Base-by-base conservation (phyloP, 345 rosid genomes). In the Pistacia atlantica region DNA sequence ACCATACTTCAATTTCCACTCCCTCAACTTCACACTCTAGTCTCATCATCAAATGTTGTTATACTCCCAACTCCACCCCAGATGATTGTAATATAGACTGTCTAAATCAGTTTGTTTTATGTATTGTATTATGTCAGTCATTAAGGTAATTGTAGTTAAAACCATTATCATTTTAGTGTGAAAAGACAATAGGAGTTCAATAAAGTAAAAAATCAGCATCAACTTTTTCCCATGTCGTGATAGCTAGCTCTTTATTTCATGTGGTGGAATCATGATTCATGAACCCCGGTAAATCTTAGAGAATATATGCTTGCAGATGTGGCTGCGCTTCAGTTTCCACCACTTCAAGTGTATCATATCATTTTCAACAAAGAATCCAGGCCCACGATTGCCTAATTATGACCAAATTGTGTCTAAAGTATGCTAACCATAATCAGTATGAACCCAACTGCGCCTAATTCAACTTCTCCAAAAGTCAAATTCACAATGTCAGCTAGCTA, bases 21-120 rank as follows among this genome's bases (percentile, higher is more conserved):
- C 90, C 55, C 92, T 90, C 69, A 88, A 80, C 85, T 91, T 91
- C 84, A 80, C 84, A 1, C 83, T 90, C 33, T 91, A 51, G 22
- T 49, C 71, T 46, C 56, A 20, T 55, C 37, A 3, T n/a, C 46
- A 25, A 64, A 28, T 28, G 58, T 48, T 28, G 33, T 69, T 69
- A 4, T 54, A 33, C 45, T 17, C 14, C 17, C 57, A 12, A 11
- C 1, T 42, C 7, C 1, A 12, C 5, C n/a, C 70, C 70, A 25
- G 17, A 25, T 69, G 59, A 49, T 28, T 42, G 52, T 20, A 71
- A 71, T 8, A 11, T 13, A 45, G 16, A 38, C 52, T 7, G 38
- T 6, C 49, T 25, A 8, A 42, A 14, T 72, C 35, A 60, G 14
- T 5, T 42, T 66, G 54, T 4, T 51, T 51, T 11, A 37, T 37